Percentiles rank a stretch among this genome's conserved stretches.
phyloP scores from a whole-genome alignment of 2,329 filamentous ascomycete genomes.

The Xylaria sp. region DNA sequence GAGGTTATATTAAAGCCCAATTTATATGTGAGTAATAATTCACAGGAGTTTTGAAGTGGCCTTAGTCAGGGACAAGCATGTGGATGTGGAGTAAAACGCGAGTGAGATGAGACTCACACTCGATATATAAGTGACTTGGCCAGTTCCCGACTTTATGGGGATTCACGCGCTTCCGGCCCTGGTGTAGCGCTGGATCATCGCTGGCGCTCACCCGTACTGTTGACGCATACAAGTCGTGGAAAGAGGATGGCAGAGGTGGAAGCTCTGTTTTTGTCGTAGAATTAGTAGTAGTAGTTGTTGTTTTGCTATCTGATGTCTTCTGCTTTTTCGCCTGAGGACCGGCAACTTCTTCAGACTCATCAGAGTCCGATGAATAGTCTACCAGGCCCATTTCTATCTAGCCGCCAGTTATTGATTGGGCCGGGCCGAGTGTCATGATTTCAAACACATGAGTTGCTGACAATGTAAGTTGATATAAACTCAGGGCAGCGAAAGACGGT shows the following conservation, averaged over 20 bases:
- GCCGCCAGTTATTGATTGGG: not conserved
- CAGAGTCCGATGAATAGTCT: constrained; percentile 53
- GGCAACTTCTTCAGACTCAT: constrained; percentile 25
- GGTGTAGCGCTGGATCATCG: constrained; percentile 88
- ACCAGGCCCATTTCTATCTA: constrained; percentile 52
- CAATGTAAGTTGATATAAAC: not conserved
- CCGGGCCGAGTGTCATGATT: not conserved
- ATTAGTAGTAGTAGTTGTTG: not conserved
- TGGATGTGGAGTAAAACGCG: not conserved
- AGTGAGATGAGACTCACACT: constrained; percentile 72
- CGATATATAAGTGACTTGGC: constrained; percentile 92
- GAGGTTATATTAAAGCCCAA: not conserved
- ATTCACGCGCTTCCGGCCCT: constrained; percentile 81
- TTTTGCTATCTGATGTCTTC: constrained; percentile 40
- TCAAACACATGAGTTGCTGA: not conserved
- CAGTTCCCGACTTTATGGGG: constrained; percentile 91
- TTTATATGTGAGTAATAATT: not conserved
- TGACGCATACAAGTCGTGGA: constrained; percentile 91
- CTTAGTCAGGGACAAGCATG: not conserved
- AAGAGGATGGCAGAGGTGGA: constrained; percentile 80
- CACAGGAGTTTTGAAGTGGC: not conserved
- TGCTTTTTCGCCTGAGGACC: constrained; percentile 41
- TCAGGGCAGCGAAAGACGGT: not conserved
- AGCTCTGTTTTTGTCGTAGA: constrained; percentile 14
- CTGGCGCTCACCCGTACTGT: constrained; percentile 79